These are phyloP conservation scores for Volvox africanus DNA, from an alignment of 139 green algal genomes.

Conservation along the genomic window DNA sequence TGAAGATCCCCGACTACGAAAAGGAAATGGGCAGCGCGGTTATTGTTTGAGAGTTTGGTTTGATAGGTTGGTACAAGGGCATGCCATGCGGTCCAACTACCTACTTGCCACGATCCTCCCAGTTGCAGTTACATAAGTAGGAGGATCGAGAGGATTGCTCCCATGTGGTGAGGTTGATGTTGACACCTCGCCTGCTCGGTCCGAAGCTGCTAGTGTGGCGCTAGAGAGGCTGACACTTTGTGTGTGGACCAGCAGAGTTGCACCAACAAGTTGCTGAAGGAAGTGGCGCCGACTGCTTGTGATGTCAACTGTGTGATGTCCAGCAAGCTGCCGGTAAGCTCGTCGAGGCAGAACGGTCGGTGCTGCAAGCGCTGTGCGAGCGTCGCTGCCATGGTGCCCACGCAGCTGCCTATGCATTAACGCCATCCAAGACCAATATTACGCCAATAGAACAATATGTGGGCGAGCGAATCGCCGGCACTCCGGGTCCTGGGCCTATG, in stretches of 20 bases:
- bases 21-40: background rate
- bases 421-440: background rate
- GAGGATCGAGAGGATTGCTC: conserved; percentile 55
- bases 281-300: conserved; percentile 22
- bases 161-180: conserved; percentile 1
- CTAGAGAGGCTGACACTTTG: conserved; percentile 23
- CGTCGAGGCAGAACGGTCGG: conserved; percentile 8
- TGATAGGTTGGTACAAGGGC: background rate
- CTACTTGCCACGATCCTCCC: conserved; percentile 86
- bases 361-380: conserved; percentile 3
- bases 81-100: background rate
- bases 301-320: background rate
- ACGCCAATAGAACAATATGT: background rate
- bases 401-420: conserved; percentile 22
- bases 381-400: background rate
- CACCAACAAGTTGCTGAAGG: conserved; percentile 20
- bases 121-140: conserved; percentile 79
- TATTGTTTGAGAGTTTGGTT: too few relatives aligned
- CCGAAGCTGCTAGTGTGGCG: conserved; percentile 32
- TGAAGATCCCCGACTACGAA: conserved; percentile 92
- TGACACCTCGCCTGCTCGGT: conserved; percentile 9
- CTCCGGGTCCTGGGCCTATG: background rate
- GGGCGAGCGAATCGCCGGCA: background rate
- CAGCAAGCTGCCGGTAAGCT: background rate
- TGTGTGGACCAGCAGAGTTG: conserved; percentile 3